These are phyloP conservation scores for Rhytidhysteron rufulum DNA, from an alignment of 2,329 filamentous ascomycete genomes.

Conservation along the genomic window DNA sequence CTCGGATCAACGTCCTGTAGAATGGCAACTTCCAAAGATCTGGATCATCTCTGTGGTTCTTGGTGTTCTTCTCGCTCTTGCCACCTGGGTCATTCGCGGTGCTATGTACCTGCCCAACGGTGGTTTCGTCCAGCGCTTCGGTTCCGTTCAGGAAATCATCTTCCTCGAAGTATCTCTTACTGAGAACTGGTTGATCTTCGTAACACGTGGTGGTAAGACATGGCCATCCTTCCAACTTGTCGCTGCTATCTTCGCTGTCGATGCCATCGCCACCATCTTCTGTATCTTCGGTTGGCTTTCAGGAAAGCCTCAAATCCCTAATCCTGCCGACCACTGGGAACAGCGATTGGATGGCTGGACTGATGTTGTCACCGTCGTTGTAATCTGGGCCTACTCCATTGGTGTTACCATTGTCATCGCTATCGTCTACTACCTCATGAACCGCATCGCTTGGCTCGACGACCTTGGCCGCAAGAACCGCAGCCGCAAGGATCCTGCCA, in stretches of 20 bases:
- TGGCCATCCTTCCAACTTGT: constrained; percentile 73
- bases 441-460: constrained; percentile 56
- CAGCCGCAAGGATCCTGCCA: constrained; percentile 57
- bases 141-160: constrained; percentile 67
- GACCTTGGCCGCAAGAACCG: constrained; percentile 62
- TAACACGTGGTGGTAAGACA: constrained; percentile 61
- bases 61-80: constrained; percentile 63
- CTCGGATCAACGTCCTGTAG: constrained; percentile 69
- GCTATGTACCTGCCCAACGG: constrained; percentile 66
- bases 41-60: constrained; percentile 72
- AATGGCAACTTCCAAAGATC: constrained; percentile 79
- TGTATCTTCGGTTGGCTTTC: constrained; percentile 71
- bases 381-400: constrained; percentile 64
- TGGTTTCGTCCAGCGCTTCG: constrained; percentile 72
- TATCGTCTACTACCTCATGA: constrained; percentile 62
- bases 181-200: constrained; percentile 55
- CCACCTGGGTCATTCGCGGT: constrained; percentile 70
- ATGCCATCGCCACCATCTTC: constrained; percentile 69
- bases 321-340: constrained; percentile 38
- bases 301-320: constrained; percentile 44
- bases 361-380: constrained; percentile 62
- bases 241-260: constrained; percentile 66
- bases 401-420: constrained; percentile 63
- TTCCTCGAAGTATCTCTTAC: constrained; percentile 52
- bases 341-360: constrained; percentile 50